Evolutionary conservation across 495 filamentous ascomycete genomes (phyloP).

Genomic region (Astrothelium subdiscretum): DNA sequence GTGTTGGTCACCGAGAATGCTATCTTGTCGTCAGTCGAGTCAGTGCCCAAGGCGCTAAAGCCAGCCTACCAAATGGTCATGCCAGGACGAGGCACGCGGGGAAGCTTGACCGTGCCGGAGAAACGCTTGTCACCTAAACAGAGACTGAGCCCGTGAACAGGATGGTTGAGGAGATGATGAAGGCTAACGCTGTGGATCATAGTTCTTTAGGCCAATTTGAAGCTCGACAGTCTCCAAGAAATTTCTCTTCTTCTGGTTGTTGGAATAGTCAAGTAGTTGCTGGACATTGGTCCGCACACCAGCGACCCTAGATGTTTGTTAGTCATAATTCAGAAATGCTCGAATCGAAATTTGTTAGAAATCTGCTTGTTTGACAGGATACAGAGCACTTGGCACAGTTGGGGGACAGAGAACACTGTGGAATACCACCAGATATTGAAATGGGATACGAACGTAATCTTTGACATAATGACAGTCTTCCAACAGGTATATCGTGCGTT

Average conservation of each 20-base stretch:
- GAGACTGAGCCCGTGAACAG: too few species aligned
- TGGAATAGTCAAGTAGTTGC: slow-evolving; percentile 35
- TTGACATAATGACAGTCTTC: slow-evolving; percentile 26
- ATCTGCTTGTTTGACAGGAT: too few species aligned
- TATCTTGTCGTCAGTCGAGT: slow-evolving; percentile 22
- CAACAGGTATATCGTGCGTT: slow-evolving; percentile 8
- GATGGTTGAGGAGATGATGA: neutral
- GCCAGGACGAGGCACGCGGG: slow-evolving; percentile 76
- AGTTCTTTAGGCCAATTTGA: slow-evolving; percentile 99
- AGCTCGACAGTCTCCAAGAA: slow-evolving; percentile 94
- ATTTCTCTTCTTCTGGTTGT: slow-evolving; percentile 97
- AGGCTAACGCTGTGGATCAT: slow-evolving; percentile 71
- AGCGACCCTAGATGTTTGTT: slow-evolving; percentile 11
- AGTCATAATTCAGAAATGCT: neutral
- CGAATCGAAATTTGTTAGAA: too few species aligned
- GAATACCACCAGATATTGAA: too few species aligned
- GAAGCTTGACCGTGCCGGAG: slow-evolving; percentile 94
- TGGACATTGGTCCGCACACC: slow-evolving; percentile 25
- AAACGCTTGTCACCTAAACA: slow-evolving; percentile 89
- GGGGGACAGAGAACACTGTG: too few species aligned
- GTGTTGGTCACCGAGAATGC: slow-evolving; percentile 97
- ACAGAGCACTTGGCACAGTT: too few species aligned
- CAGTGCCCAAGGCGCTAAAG: neutral
- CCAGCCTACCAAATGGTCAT: slow-evolving; percentile 77
- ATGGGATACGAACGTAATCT: too few species aligned